Percentiles rank a stretch among this genome's conserved stretches.
Evolutionary conservation across 2,329 filamentous ascomycete genomes (phyloP).

Genomic region (Hymenoscyphus fructigenus): DNA sequence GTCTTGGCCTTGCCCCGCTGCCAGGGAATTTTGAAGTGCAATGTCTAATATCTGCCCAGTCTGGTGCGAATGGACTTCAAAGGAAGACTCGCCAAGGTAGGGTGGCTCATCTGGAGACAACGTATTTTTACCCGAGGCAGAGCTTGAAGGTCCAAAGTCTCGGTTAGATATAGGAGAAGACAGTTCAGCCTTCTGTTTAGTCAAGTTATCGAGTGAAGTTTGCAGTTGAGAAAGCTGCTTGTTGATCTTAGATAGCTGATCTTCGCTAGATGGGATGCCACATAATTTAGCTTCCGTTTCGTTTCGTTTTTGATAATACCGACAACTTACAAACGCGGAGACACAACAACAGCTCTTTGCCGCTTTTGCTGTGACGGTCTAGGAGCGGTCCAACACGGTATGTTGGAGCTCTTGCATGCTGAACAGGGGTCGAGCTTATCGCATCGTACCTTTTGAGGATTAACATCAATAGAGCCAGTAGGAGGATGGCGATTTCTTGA

Average conservation of each 20-base stretch:
- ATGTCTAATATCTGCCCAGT: slow-evolving; percentile 13
- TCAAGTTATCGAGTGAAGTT: slow-evolving; percentile 9
- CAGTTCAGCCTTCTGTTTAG: slow-evolving; percentile 12
- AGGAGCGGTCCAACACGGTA: slow-evolving; percentile 16
- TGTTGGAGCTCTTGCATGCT: slow-evolving; percentile 14
- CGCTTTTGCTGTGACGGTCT: slow-evolving; percentile 7
- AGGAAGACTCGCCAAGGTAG: slow-evolving; percentile 19
- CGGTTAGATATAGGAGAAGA: slow-evolving; percentile 13
- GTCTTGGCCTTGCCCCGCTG: slow-evolving; percentile 2
- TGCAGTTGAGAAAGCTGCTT: too few species aligned
- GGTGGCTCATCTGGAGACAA: slow-evolving; percentile 6
- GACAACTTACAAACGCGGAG: too few species aligned
- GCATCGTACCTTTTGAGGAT: slow-evolving; percentile 13
- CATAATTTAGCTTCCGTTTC: too few species aligned
- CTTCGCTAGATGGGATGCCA: too few species aligned
- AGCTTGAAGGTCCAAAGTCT: neutral
- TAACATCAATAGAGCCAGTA: too few species aligned
- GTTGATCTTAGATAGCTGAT: too few species aligned
- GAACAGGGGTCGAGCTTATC: slow-evolving; percentile 19
- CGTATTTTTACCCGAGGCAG: neutral
- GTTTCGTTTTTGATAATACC: too few species aligned
- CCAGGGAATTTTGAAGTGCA: neutral
- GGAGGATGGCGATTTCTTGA: too few species aligned
- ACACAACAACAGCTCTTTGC: slow-evolving; percentile 2
- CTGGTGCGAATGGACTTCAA: slow-evolving; percentile 19